Base-by-base conservation (phyloP, 2,329 filamentous ascomycete genomes). In the Ceratocystis eucalypticola region DNA sequence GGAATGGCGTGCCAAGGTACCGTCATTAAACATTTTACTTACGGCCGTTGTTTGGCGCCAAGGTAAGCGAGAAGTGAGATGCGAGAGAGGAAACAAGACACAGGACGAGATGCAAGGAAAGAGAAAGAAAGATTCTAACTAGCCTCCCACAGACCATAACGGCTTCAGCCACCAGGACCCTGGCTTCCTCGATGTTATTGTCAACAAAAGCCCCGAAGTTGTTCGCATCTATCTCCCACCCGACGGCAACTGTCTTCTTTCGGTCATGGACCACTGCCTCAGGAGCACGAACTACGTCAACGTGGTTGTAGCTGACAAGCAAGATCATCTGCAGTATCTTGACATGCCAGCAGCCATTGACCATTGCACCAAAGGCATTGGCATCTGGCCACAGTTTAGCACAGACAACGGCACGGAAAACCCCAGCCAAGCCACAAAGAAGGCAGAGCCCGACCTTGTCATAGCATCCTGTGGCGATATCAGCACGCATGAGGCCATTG, bases 121-220 rank as follows among this genome's bases (percentile, higher is more conserved):
- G 17, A 37, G 6, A 30, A 33, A 15, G 5, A 22, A 12, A 6
- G 33, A 46, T 25, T 20, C 45, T 66, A 66, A 66, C n/a, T 7
- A 25, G 37, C 8, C 5, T 20, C 28, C 15, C 33, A 8, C 28
- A 65, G 88, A 91, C 70, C 88, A 91, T 78, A 92, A 91, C 71
- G 88, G 88, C 45, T 92, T 92, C 76, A 91, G 87, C 0, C 88
- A 91, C 73, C 88, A 91, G 73, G 88, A 91, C 70, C 88, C 88
- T 0, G 88, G 88, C 48, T 92, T 92, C 80, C 81, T 92, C 12
- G 88, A 91, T 70, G 86, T 91, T 0, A 82, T 92, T 1, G 85
- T 84, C 70, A 91, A 92, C 78, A 91, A 91, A 78, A 87, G 83
- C 70, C 88, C 88, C 6, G 87, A 91, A 70, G 86, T 91, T 3